Percentiles rank a stretch among this genome's conserved stretches.
Evolutionary conservation across 2,329 filamentous ascomycete genomes (phyloP).

Genomic region (Cladorrhinum sp.): DNA sequence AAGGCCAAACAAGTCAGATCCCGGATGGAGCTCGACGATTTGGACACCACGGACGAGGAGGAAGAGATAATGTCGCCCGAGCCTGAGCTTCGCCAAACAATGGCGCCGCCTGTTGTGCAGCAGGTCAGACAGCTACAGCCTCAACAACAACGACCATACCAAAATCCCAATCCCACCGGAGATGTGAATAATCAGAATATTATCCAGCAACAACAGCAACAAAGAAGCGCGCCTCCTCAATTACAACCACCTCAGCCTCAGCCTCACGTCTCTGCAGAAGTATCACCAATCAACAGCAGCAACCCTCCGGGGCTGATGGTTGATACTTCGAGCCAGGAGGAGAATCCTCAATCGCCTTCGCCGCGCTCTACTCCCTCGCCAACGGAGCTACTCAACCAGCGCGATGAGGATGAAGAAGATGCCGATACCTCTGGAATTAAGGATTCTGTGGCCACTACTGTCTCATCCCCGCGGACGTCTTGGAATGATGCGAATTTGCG

Average conservation of each 20-base stretch:
- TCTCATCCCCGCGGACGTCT: constrained; percentile 53
- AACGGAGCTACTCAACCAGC: constrained; percentile 50
- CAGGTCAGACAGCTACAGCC: constrained; percentile 25
- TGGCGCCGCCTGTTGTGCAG: constrained; percentile 22
- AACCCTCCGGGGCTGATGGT: constrained; percentile 65
- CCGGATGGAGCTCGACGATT: constrained; percentile 67
- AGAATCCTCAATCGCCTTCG: constrained; percentile 48
- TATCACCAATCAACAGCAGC: constrained; percentile 26
- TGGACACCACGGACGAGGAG: constrained; percentile 55
- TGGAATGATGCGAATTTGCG: constrained; percentile 88
- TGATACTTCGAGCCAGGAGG: constrained; percentile 70
- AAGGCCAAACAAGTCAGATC: constrained; percentile 59
- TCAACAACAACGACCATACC: constrained; percentile 30
- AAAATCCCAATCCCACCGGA: background rate
- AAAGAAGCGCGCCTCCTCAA: constrained; percentile 18
- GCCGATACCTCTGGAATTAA: constrained; percentile 40
- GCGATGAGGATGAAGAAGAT: constrained; percentile 46
- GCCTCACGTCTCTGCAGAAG: background rate
- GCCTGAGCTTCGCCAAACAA: constrained; percentile 28
- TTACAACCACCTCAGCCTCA: background rate
- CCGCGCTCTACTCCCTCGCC: constrained; percentile 63
- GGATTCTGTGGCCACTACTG: constrained; percentile 52
- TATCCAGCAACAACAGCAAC: constrained; percentile 34
- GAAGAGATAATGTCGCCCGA: constrained; percentile 23
- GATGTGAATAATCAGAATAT: constrained; percentile 36